Evolutionary conservation across 768 basidiomycete species (phyloP).

Genomic region (Russula abietina): DNA sequence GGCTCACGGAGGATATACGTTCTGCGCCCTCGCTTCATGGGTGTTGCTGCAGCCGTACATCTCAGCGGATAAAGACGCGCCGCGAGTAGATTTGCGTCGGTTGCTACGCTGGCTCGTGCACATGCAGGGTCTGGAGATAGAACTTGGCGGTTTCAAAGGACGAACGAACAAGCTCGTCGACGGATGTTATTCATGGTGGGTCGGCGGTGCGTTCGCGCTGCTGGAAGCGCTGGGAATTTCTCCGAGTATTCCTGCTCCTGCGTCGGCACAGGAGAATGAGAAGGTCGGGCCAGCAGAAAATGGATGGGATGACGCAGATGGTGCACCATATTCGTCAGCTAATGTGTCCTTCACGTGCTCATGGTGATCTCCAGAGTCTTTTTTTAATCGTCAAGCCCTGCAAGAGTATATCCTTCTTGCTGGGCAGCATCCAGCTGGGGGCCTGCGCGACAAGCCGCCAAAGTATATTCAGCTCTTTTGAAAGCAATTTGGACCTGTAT

Average conservation of each 20-base stretch:
- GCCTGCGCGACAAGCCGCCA: slow-evolving; percentile 91
- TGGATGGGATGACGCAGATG: slow-evolving; percentile 70
- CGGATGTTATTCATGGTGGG: slow-evolving; percentile 99
- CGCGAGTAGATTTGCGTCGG: slow-evolving; percentile 49
- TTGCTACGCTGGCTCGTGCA: slow-evolving; percentile 76
- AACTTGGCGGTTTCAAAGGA: slow-evolving; percentile 89
- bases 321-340: slow-evolving; percentile 33
- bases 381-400: slow-evolving; percentile 60
- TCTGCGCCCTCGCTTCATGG: slow-evolving; percentile 85
- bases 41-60: slow-evolving; percentile 63
- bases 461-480: slow-evolving; percentile 48
- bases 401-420: slow-evolving; percentile 86
- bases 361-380: slow-evolving; percentile 33
- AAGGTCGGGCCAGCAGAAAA: slow-evolving; percentile 42
- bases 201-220: slow-evolving; percentile 79
- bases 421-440: slow-evolving; percentile 80
- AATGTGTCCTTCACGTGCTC: not conserved
- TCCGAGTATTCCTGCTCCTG: slow-evolving; percentile 17
- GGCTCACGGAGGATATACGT: slow-evolving; percentile 97
- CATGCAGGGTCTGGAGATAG: slow-evolving; percentile 78
- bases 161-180: slow-evolving; percentile 98
- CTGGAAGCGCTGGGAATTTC: slow-evolving; percentile 54
- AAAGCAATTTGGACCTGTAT: not conserved
- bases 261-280: slow-evolving; percentile 32
- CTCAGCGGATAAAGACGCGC: slow-evolving; percentile 27